Evolutionary conservation across 495 filamentous ascomycete genomes (phyloP).

Genomic region (Penicillium parvum): DNA sequence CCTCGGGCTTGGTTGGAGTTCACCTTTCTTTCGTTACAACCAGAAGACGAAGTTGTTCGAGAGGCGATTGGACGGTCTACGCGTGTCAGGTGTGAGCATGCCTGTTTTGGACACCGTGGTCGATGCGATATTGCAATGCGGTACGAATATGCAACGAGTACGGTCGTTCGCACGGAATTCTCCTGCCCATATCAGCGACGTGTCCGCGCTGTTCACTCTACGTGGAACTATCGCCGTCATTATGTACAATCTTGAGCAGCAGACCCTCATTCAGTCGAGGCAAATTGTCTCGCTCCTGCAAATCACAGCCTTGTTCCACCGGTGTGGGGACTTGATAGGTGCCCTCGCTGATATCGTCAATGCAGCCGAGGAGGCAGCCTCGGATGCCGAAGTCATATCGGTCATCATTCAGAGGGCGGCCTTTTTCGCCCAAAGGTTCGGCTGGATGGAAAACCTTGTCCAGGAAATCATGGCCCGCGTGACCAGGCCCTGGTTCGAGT

Average conservation of each 20-base stretch:
- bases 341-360: constrained; percentile 57
- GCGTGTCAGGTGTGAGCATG: constrained; percentile 66
- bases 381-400: constrained; percentile 68
- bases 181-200: constrained; percentile 22
- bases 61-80: constrained; percentile 48
- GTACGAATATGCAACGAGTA: constrained; percentile 59
- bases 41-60: constrained; percentile 52
- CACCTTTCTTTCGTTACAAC: constrained; percentile 71
- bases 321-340: constrained; percentile 57
- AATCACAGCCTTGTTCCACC: constrained; percentile 60
- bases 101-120: constrained; percentile 54
- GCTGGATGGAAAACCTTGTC: constrained; percentile 57
- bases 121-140: constrained; percentile 59
- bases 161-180: constrained; percentile 51
- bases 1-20: constrained; percentile 76
- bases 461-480: constrained; percentile 62
- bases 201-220: constrained; percentile 35
- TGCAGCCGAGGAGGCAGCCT: constrained; percentile 46
- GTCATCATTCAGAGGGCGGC: constrained; percentile 60
- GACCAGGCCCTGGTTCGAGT: constrained; percentile 63
- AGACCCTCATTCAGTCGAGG: constrained; percentile 23
- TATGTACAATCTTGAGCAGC: constrained; percentile 36
- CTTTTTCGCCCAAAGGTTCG: constrained; percentile 56
- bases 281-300: constrained; percentile 50
- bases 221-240: constrained; percentile 32